A percentile compares a stretch with the other conserved stretches of the same genome.
These are phyloP conservation scores for Tolypocladium cylindrosporum DNA, from an alignment of 2,329 filamentous ascomycete species.

Conservation along the genomic window DNA sequence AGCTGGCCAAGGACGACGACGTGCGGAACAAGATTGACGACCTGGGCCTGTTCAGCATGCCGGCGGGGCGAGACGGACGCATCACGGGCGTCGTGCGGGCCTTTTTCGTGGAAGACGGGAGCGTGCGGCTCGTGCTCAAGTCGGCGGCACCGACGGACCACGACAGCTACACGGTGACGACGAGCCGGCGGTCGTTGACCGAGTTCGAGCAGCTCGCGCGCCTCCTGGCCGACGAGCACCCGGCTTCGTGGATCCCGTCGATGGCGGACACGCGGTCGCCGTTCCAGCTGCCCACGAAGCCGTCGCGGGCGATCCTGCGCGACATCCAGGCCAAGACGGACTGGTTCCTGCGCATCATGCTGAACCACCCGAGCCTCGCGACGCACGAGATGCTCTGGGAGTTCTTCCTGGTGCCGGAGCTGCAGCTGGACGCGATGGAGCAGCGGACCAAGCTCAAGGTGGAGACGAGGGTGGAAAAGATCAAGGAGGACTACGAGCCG, in stretches of 20 bases:
- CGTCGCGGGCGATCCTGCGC: constrained; percentile 75
- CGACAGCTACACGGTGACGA: constrained; percentile 85
- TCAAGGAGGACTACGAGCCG: constrained; percentile 81
- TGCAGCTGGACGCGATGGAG: constrained; percentile 82
- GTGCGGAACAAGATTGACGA: constrained; percentile 95
- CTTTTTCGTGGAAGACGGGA: constrained; percentile 95
- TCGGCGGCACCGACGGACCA: constrained; percentile 78
- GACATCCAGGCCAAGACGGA: constrained; percentile 83
- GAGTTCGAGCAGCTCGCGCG: constrained; percentile 88
- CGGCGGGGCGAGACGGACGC: constrained; percentile 62
- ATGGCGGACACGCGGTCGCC: constrained; percentile 72
- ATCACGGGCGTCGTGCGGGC: constrained; percentile 90
- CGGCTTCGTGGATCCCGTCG: constrained; percentile 86
- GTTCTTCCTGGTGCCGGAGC: constrained; percentile 92
- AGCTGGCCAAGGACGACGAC: constrained; percentile 95
- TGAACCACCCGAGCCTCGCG: constrained; percentile 83
- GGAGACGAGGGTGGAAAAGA: constrained; percentile 69
- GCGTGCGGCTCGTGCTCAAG: constrained; percentile 85
- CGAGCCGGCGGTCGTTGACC: constrained; percentile 73
- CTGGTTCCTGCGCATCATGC: constrained; percentile 75
- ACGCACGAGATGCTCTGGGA: constrained; percentile 98
- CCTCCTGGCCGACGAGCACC: constrained; percentile 79
- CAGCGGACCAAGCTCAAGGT: constrained; percentile 82
- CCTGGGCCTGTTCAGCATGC: constrained; percentile 70
- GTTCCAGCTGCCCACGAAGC: constrained; percentile 87